A percentile compares a stretch with the other conserved stretches of the same genome.
phyloP scores from a whole-genome alignment of 2,329 filamentous ascomycete species.

The Aspergillus bombycis region DNA sequence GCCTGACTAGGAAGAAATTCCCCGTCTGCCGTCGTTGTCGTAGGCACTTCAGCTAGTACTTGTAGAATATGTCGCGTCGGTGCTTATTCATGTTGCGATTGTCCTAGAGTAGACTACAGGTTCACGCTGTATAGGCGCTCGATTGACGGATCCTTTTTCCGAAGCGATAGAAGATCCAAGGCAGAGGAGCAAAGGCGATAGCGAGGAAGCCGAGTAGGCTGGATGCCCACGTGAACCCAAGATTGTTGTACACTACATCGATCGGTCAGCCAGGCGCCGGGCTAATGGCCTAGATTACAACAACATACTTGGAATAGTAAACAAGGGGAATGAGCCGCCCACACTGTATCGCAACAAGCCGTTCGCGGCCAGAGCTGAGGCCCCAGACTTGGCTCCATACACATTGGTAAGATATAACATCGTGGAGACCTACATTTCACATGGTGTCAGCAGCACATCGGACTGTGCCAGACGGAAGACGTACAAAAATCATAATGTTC shows the following conservation, averaged over 20 bases:
- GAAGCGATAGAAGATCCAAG: slow-evolving; percentile 42
- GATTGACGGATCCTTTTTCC: neutral
- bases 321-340: slow-evolving; percentile 42
- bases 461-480: slow-evolving; percentile 27
- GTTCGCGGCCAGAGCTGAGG: slow-evolving; percentile 38
- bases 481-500: slow-evolving; percentile 31
- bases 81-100: neutral
- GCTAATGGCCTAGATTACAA: neutral
- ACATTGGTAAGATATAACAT: slow-evolving; percentile 34
- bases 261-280: neutral
- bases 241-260: slow-evolving; percentile 32
- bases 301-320: slow-evolving; percentile 29
- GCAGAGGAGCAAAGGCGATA: slow-evolving; percentile 42
- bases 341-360: slow-evolving; percentile 35
- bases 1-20: too few species aligned
- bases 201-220: slow-evolving; percentile 39
- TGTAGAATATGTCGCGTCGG: too few species aligned
- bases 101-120: neutral
- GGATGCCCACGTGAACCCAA: slow-evolving; percentile 38
- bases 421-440: slow-evolving; percentile 42
- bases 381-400: slow-evolving; percentile 31
- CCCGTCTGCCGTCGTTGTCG: too few species aligned
- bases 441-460: neutral
- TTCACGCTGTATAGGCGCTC: neutral
- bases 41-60: too few species aligned